Evolutionary conservation across 495 filamentous ascomycete genomes (phyloP), one percentile per base, ranked within the genome.

Genomic region (Podospora sp.): DNA sequence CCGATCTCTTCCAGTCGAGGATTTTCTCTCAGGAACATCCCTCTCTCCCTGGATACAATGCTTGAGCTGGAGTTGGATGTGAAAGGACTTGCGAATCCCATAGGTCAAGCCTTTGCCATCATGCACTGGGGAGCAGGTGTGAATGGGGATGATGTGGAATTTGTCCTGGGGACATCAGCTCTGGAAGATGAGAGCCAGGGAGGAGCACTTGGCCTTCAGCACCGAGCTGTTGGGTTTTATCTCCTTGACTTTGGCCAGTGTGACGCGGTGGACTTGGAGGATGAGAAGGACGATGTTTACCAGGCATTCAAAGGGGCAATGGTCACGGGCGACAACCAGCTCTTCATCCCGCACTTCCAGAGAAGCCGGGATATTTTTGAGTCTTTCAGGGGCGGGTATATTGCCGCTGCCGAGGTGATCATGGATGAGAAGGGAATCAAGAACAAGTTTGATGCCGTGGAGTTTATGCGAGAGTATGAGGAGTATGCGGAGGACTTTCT

Each of bases 141-240:
- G 24, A 70, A 72, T 50, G 74, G 69, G 8, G 73, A 75, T 63
- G 72, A 76, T 50, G 66, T 69, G 2, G 76, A 78, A 24, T 78
- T 75, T 62, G 74, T 75, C 5, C 65, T 78, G 3, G 76, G 76
- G 11, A 68, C 71, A 56, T 71, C 69, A n/a, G 52, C 36, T 0
- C 8, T 61, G n/a, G 49, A 65, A 0, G 11, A 40, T 27, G 62
- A 26, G 29, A 58, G 55, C 16, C 51, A 26, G 21, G 60, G 55
- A n/a, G 60, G 53, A 50, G 36, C 16, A 6, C 29, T 57, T 20
- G 64, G 60, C 18, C 65, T 59, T 14, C 65, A 63, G 59, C 24
- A 66, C 16, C 21, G 62, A 60, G 49, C 57, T 25, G 62, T 68
- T 6, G 36, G 40, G 21, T n/a, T 72, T 16, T 69, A 67, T 29